These are phyloP conservation scores for Pascua sp. DNA, from an alignment of 1,284 basidiomycete species.

Conservation along the genomic window DNA sequence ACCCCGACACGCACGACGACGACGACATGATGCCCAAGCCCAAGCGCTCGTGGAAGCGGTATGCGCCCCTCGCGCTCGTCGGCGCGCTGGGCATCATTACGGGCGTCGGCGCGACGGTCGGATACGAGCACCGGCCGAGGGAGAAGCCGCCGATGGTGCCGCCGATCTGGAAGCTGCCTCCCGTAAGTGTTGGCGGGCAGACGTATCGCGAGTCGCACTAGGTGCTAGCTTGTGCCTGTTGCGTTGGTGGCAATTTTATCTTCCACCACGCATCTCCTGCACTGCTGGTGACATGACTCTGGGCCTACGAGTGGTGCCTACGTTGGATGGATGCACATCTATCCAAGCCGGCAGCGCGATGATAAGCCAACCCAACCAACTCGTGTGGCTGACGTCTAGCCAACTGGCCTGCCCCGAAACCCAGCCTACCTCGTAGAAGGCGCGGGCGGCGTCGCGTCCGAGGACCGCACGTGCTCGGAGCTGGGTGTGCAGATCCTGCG, in stretches of 20 bases:
- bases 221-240: no score
- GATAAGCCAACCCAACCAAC: background rate
- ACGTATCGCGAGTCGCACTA: no score
- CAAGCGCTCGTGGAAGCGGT: background rate
- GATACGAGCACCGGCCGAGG: background rate
- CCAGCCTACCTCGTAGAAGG: constrained; percentile 71
- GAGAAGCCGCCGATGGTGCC: constrained; percentile 19
- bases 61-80: constrained; percentile 3
- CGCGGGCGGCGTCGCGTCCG: constrained; percentile 77
- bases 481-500: constrained; percentile 69
- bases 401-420: constrained; percentile 55
- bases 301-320: background rate
- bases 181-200: constrained; percentile 5
- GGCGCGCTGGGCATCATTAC: constrained; percentile 6
- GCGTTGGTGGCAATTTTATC: no score
- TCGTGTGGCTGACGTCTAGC: constrained; percentile 23
- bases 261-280: background rate
- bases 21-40: background rate
- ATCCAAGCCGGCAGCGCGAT: background rate
- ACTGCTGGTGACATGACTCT: no score
- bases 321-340: background rate
- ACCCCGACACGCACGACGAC: background rate
- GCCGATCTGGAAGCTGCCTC: constrained; percentile 15
- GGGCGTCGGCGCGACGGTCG: constrained; percentile 11
- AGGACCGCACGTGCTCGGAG: constrained; percentile 76